phyloP scores from a whole-genome alignment of 1,284 basidiomycete species.

The Irpex sp. region DNA sequence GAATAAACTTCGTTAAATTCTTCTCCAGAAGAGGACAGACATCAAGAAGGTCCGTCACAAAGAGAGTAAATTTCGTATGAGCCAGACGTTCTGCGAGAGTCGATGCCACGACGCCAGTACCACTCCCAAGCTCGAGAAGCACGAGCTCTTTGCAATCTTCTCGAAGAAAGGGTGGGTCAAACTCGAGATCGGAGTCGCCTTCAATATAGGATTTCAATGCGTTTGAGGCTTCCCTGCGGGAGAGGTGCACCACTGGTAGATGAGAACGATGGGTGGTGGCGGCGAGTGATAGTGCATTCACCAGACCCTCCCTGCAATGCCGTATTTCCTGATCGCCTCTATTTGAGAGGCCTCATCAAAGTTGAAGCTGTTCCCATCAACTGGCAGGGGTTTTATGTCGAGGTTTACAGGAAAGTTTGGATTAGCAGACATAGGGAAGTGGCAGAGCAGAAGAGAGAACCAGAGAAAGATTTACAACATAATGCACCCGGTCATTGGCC shows the following conservation, averaged over 20 bases:
- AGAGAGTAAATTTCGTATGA: conserved; percentile 35
- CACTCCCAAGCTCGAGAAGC: conserved; percentile 70
- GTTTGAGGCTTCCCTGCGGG: conserved; percentile 71
- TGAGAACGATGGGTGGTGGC: conserved; percentile 2
- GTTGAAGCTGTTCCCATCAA: background rate
- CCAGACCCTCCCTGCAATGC: conserved; percentile 78
- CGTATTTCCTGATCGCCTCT: conserved; percentile 61
- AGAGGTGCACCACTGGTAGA: background rate
- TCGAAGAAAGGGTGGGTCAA: conserved; percentile 50
- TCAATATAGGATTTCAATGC: conserved; percentile 54
- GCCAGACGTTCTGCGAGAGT: conserved; percentile 36
- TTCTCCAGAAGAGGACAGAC: conserved; percentile 58
- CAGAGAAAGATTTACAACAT: too few relatives aligned
- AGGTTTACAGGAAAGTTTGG: conserved; percentile 35
- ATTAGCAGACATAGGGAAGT: conserved; percentile 6
- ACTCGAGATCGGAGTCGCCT: conserved; percentile 34
- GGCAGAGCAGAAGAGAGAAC: background rate
- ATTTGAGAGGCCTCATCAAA: conserved; percentile 51
- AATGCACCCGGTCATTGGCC: background rate
- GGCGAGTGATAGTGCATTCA: conserved; percentile 28
- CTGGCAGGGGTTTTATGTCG: conserved; percentile 21
- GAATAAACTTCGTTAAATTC: conserved; percentile 37
- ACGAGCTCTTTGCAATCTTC: background rate
- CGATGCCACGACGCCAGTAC: conserved; percentile 62
- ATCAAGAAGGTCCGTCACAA: conserved; percentile 70